Evolutionary conservation across 495 filamentous ascomycete species (phyloP).

Genomic region (Hypoxylon lenormandii): DNA sequence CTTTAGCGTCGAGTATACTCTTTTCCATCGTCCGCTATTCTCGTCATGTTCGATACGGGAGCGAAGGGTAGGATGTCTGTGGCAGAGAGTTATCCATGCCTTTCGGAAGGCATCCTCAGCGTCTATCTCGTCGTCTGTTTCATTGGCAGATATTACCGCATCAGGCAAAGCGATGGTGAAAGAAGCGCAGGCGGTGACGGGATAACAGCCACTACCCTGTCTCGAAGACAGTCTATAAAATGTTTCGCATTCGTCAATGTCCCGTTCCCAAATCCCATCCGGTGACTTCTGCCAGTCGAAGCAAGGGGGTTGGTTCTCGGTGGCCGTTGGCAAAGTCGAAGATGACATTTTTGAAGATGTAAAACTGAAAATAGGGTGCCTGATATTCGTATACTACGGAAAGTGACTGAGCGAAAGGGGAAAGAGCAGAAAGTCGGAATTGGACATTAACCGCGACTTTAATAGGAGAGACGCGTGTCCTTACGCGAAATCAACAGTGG

Average conservation of each 20-base stretch:
- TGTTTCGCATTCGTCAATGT: conserved; percentile 60
- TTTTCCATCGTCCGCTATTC: conserved; percentile 50
- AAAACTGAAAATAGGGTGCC: too few relatives aligned
- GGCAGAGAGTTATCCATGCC: conserved; percentile 58
- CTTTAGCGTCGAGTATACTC: conserved; percentile 52
- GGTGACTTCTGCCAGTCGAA: conserved; percentile 44
- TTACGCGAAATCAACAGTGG: too few relatives aligned
- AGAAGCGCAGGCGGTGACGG: conserved; percentile 55
- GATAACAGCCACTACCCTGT: conserved; percentile 40
- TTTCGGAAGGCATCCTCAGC: conserved; percentile 51
- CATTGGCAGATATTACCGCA: conserved; percentile 34
- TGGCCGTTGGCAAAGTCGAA: neutral
- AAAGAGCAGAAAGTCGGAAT: too few relatives aligned
- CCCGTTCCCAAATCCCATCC: conserved; percentile 55
- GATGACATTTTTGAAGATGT: too few relatives aligned
- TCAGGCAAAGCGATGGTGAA: conserved; percentile 56
- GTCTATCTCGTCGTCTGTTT: neutral
- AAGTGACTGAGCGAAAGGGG: too few relatives aligned
- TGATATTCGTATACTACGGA: too few relatives aligned
- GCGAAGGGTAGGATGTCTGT: conserved; percentile 60
- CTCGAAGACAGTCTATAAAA: conserved; percentile 57
- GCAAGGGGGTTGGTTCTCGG: conserved; percentile 3
- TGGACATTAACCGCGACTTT: too few relatives aligned
- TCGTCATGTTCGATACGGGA: conserved; percentile 52
- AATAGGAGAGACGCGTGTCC: too few relatives aligned